These are phyloP conservation scores for Drechslerella coelobrocha DNA, from an alignment of 2,329 filamentous ascomycete species.

Conservation along the genomic window DNA sequence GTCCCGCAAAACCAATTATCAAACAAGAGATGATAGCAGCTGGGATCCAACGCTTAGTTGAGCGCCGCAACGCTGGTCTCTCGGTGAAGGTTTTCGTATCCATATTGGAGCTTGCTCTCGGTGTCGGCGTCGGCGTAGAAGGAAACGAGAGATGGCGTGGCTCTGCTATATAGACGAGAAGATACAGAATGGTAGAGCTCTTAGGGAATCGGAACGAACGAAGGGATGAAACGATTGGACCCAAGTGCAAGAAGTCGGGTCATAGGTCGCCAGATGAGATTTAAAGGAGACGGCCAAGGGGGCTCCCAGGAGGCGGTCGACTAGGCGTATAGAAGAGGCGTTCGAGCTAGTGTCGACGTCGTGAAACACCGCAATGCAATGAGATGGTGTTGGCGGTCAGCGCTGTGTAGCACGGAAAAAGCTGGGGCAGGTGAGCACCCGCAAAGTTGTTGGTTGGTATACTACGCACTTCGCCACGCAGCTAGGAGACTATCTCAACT, in stretches of 20 bases:
- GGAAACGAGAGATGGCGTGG: neutral
- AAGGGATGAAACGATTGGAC: neutral
- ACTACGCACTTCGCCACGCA: neutral
- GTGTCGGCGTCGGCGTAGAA: too few relatives aligned
- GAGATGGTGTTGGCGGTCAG: neutral
- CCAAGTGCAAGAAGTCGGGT: neutral
- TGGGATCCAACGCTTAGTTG: slow-evolving; percentile 29
- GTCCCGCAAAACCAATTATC: slow-evolving; percentile 10
- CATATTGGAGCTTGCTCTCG: slow-evolving; percentile 11
- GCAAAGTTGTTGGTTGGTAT: neutral
- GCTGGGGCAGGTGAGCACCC: neutral
- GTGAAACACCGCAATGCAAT: neutral
- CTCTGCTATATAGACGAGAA: neutral
- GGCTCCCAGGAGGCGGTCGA: slow-evolving; percentile 1
- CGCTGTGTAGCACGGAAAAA: neutral
- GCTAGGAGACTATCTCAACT: neutral
- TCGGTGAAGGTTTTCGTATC: slow-evolving; percentile 15
- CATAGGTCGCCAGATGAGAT: neutral
- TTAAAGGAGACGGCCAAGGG: slow-evolving; percentile 1
- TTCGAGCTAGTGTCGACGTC: neutral
- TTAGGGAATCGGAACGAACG: neutral
- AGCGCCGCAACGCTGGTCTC: slow-evolving; percentile 6
- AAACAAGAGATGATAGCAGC: slow-evolving; percentile 3
- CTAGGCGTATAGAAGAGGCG: too few relatives aligned
- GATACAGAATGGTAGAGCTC: neutral